Percentiles rank a stretch among this genome's conserved stretches.
Conservation (phyloP, 2,329 filamentous ascomycete genomes). For the Chalaropsis thielavioides region DNA sequence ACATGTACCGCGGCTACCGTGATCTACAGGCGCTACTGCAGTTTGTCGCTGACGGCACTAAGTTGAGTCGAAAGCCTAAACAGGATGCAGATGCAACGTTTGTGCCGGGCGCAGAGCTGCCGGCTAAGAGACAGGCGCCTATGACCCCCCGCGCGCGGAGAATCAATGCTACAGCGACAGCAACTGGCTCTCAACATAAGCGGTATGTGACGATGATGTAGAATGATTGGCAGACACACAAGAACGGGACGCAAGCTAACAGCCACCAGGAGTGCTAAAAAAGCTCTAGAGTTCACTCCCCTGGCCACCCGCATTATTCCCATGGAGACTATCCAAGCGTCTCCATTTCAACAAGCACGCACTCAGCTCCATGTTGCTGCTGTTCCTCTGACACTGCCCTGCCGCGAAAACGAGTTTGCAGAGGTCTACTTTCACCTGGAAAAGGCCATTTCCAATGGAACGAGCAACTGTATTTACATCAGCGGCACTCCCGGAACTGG, state of each 20-base stretch:
- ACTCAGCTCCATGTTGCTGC: slow-evolving; percentile 85
- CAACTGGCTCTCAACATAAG: slow-evolving; percentile 8
- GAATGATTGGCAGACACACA: not conserved
- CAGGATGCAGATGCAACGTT: slow-evolving; percentile 14
- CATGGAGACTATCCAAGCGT: slow-evolving; percentile 57
- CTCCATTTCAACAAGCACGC: slow-evolving; percentile 82
- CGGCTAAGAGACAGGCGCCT: not conserved
- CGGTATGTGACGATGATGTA: not conserved
- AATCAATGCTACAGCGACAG: slow-evolving; percentile 8
- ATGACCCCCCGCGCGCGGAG: slow-evolving; percentile 12
- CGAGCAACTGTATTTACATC: slow-evolving; percentile 95
- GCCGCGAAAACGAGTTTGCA: slow-evolving; percentile 80
- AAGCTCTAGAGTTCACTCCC: slow-evolving; percentile 86
- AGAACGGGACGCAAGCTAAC: not conserved
- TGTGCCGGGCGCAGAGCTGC: not conserved
- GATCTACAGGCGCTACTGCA: slow-evolving; percentile 52
- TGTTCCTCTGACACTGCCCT: slow-evolving; percentile 77
- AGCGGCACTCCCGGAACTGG: slow-evolving; percentile 96
- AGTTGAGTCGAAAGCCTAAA: slow-evolving; percentile 37
- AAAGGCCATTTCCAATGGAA: slow-evolving; percentile 82
- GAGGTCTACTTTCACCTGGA: slow-evolving; percentile 89
- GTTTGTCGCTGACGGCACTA: slow-evolving; percentile 57
- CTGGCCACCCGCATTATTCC: slow-evolving; percentile 78
- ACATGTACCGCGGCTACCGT: slow-evolving; percentile 53
- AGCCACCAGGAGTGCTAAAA: slow-evolving; percentile 26